A percentile compares a stretch with the other conserved stretches of the same genome.
phyloP scores from a whole-genome alignment of 768 basidiomycete species.

The Pisolithus microcarpus region DNA sequence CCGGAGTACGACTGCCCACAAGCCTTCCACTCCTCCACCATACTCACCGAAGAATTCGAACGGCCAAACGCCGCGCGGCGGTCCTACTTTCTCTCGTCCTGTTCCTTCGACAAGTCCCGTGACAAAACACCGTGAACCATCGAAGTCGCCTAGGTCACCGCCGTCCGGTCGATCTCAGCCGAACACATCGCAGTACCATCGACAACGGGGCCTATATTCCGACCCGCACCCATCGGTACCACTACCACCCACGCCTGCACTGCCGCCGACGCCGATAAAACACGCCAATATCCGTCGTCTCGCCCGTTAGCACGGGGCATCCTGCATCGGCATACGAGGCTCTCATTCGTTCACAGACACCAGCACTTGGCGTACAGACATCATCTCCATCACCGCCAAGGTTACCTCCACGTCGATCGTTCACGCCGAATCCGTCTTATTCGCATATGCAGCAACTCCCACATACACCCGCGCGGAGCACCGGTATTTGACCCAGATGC shows the following conservation, averaged over 20 bases:
- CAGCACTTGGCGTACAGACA: not conserved
- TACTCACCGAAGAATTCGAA: not conserved
- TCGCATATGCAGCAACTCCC: conserved; percentile 7
- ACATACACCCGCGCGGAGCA: conserved; percentile 20
- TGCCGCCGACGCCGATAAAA: conserved; percentile 25
- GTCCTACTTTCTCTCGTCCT: conserved; percentile 11
- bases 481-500: conserved; percentile 57
- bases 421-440: conserved; percentile 6
- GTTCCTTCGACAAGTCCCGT: conserved; percentile 8
- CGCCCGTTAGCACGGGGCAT: conserved; percentile 15
- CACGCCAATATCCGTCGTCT: conserved; percentile 16
- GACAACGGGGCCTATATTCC: conserved; percentile 7
- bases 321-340: conserved; percentile 7
- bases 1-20: conserved; percentile 16
- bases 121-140: conserved; percentile 3
- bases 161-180: conserved; percentile 13
- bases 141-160: conserved; percentile 12
- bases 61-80: not conserved
- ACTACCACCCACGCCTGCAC: conserved; percentile 24
- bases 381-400: conserved; percentile 1
- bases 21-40: not conserved
- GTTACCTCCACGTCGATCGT: not conserved
- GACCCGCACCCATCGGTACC: conserved; percentile 15
- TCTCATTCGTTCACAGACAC: conserved; percentile 4
- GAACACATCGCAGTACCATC: conserved; percentile 14